These are phyloP conservation scores for Botrytis byssoidea DNA, from an alignment of 2,329 filamentous ascomycete genomes.

Conservation along the genomic window DNA sequence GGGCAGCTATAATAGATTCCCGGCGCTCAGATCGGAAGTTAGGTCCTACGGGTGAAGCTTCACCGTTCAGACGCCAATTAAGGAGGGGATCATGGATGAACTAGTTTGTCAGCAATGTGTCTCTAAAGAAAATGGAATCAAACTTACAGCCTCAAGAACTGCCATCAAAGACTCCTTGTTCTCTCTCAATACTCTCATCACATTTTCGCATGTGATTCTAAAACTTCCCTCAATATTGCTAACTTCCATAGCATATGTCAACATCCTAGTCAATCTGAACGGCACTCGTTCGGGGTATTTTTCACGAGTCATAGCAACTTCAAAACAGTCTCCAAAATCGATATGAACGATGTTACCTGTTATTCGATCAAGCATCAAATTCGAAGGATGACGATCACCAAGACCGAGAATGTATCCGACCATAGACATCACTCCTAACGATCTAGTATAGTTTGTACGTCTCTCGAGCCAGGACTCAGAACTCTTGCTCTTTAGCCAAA, in stretches of 20 bases:
- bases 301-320: conserved; percentile 98
- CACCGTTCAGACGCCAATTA: conserved; percentile 83
- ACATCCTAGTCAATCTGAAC: conserved; percentile 96
- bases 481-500: conserved; percentile 98
- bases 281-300: conserved; percentile 98
- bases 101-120: conserved; percentile 46
- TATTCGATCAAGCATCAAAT: conserved; percentile 92
- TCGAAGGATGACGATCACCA: conserved; percentile 94
- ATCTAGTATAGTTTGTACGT: conserved; percentile 97
- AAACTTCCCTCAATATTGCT: conserved; percentile 99
- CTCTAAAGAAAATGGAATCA: background rate
- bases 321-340: conserved; percentile 99
- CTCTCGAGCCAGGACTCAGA: conserved; percentile 97
- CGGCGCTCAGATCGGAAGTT: conserved; percentile 65
- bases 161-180: conserved; percentile 99
- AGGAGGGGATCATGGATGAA: conserved; percentile 99
- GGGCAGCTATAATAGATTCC: conserved; percentile 48
- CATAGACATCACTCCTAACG: conserved; percentile 99
- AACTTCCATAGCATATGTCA: conserved; percentile 99
- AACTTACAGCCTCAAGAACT: conserved; percentile 89
- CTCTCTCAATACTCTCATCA: conserved; percentile 92
- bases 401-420: conserved; percentile 98
- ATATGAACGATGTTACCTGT: conserved; percentile 98
- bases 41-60: conserved; percentile 59
- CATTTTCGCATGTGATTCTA: conserved; percentile 95